Base-by-base conservation (phyloP, 2,329 filamentous ascomycete genomes). In the Hymenoscyphus repandus region DNA sequence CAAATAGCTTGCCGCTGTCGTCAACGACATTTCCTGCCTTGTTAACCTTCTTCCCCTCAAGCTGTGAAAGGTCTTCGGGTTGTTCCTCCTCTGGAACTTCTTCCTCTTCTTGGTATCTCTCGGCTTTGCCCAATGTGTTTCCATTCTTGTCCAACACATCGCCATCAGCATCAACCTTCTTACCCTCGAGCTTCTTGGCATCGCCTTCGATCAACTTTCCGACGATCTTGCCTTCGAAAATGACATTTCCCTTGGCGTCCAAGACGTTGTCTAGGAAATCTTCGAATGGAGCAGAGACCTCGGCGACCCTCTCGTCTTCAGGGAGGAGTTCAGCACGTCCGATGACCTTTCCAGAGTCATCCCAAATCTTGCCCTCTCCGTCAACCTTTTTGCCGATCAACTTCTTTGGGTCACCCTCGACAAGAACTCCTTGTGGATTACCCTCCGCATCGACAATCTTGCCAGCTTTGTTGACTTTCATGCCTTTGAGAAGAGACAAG, bases 81-180 rank as follows among this genome's bases (percentile, higher is more conserved):
- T 61, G 60, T 17, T 55, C 50, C 7, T 60, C 61, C 34, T 59
- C 56, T 20, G 55, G 50, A 7, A 50, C 52, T 27, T 69, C 68
- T 43, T 69, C 68, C 13, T 46, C 44, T 6, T 68, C 60, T 45
- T 67, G 62, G 6, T 60, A 62, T 33, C 63, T 52, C 42, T 66
- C 64, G 5, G 62, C 63, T 31, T 64, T 63, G 32, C 62, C 64
- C 2, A 83, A 66, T 2, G 70, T 64, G 53, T 83, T 83, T 22
- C 79, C 79, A 63, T 88, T 89, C 68, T 83, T 84, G 72, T 93
- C 89, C 49, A 87, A 75, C 33, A 95, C 82, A 51, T 93, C 88
- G 36, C 89, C 89, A 56, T 93, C 88, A 55, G 89, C 85, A 52
- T 93, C 89, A 12, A 93, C 88, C 33, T 74, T 68, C 65, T 83